A percentile compares a stretch with the other conserved stretches of the same genome.
Evolutionary conservation across 2,329 filamentous ascomycete species (phyloP).

Genomic region (Colletotrichum falcatum): DNA sequence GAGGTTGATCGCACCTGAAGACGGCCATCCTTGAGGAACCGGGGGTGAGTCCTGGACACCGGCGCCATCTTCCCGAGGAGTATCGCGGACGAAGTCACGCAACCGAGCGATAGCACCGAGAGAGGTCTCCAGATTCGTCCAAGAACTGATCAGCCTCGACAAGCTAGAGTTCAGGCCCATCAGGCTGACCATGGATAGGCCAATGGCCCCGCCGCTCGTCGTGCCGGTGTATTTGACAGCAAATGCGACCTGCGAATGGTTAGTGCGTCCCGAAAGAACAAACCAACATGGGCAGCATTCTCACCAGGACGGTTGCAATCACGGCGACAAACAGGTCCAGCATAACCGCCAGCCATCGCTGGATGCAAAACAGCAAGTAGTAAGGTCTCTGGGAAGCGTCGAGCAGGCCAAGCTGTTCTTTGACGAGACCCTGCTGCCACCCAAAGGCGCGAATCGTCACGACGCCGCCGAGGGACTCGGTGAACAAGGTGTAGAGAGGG

Average conservation of each 20-base stretch:
- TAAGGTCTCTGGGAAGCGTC: constrained; percentile 67
- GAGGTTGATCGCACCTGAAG: constrained; percentile 48
- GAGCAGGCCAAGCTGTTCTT: constrained; percentile 61
- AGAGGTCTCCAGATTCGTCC: constrained; percentile 47
- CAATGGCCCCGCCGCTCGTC: constrained; percentile 35
- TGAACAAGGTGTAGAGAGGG: too few species aligned
- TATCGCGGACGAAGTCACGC: constrained; percentile 46
- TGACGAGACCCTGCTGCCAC: constrained; percentile 48
- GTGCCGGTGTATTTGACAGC: constrained; percentile 48
- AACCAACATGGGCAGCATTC: background rate
- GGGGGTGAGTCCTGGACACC: constrained; percentile 40
- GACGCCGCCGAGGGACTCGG: too few species aligned
- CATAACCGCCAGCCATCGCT: constrained; percentile 67
- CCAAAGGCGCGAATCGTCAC: too few species aligned
- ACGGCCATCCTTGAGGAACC: constrained; percentile 49
- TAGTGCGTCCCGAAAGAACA: background rate
- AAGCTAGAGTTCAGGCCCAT: constrained; percentile 49
- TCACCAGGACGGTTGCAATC: constrained; percentile 59
- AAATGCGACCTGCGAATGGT: constrained; percentile 46
- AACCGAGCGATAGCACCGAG: constrained; percentile 47
- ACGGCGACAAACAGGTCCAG: constrained; percentile 61
- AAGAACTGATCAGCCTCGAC: constrained; percentile 50
- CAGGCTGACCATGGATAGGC: constrained; percentile 47
- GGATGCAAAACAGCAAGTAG: constrained; percentile 68
- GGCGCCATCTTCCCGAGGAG: constrained; percentile 45